Conservation (phyloP, 2,329 filamentous ascomycete species). For the Aspergillus alliaceus region DNA sequence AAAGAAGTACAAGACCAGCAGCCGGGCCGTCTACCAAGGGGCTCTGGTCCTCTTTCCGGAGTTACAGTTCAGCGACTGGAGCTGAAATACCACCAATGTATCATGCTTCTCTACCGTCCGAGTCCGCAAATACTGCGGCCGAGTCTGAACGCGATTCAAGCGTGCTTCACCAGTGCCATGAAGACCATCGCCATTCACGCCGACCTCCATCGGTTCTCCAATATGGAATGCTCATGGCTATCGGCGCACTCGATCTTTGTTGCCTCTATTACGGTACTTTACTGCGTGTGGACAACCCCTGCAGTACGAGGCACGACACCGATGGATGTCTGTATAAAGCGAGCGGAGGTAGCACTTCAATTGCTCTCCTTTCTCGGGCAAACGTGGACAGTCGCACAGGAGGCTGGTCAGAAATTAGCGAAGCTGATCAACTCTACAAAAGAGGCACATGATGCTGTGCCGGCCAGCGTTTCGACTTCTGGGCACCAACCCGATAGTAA, state of each 20-base stretch:
- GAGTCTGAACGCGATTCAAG: background rate
- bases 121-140: conserved; percentile 1
- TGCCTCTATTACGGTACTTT: conserved; percentile 1
- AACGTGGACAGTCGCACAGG: background rate
- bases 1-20: background rate
- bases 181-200: background rate
- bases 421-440: background rate
- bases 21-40: background rate
- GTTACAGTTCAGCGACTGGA: conserved; percentile 3
- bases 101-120: conserved; percentile 2
- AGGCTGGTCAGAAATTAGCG: conserved; percentile 1
- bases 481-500: background rate
- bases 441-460: background rate
- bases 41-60: background rate
- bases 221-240: conserved; percentile 6
- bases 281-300: background rate
- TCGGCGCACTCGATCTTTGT: conserved; percentile 6
- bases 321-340: background rate
- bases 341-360: background rate
- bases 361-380: conserved; percentile 1
- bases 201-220: conserved; percentile 2
- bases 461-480: background rate
- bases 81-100: conserved; percentile 4
- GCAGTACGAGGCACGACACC: background rate
- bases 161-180: conserved; percentile 4